Evolutionary conservation across 2,329 filamentous ascomycete genomes (phyloP).

Genomic region (Curvularia eragrostidis): DNA sequence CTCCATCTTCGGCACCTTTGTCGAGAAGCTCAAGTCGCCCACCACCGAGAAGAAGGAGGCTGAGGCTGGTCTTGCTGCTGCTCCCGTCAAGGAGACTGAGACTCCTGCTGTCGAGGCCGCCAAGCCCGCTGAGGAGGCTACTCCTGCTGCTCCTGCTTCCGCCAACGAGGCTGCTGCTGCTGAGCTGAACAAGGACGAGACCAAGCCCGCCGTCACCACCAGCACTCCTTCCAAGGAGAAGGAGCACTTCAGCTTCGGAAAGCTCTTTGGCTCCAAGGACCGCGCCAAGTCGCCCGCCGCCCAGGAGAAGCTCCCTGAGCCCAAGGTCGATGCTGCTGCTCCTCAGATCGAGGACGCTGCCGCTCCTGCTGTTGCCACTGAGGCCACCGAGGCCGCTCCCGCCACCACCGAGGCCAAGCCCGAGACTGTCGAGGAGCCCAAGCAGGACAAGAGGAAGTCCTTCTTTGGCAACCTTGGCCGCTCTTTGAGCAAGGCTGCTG

Average conservation of each 20-base stretch:
- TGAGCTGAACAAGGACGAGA: slow-evolving; percentile 39
- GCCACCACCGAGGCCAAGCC: slow-evolving; percentile 53
- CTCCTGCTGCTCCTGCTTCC: slow-evolving; percentile 48
- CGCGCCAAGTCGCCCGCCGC: slow-evolving; percentile 54
- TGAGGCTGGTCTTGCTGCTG: slow-evolving; percentile 60
- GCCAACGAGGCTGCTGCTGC: slow-evolving; percentile 37
- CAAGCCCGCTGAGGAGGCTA: slow-evolving; percentile 45
- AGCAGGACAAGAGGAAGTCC: slow-evolving; percentile 84
- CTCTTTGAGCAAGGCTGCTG: slow-evolving; percentile 51
- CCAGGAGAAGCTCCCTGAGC: slow-evolving; percentile 42
- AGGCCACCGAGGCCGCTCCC: slow-evolving; percentile 34
- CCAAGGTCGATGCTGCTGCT: slow-evolving; percentile 52
- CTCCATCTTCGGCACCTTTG: slow-evolving; percentile 80
- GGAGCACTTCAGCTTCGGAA: slow-evolving; percentile 62
- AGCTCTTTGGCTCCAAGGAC: slow-evolving; percentile 59
- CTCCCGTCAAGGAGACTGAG: slow-evolving; percentile 58
- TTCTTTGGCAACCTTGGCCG: slow-evolving; percentile 75
- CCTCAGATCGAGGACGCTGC: slow-evolving; percentile 30
- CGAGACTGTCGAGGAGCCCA: slow-evolving; percentile 51
- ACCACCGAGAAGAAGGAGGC: slow-evolving; percentile 72
- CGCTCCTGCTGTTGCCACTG: slow-evolving; percentile 12
- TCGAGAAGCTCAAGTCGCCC: slow-evolving; percentile 63
- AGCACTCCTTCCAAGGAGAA: slow-evolving; percentile 54
- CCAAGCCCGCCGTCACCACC: slow-evolving; percentile 38
- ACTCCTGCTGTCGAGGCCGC: slow-evolving; percentile 45